A percentile compares a stretch with the other conserved stretches of the same genome.
phyloP scores from a whole-genome alignment of 768 basidiomycete species.

The Leccinellum luteum region DNA sequence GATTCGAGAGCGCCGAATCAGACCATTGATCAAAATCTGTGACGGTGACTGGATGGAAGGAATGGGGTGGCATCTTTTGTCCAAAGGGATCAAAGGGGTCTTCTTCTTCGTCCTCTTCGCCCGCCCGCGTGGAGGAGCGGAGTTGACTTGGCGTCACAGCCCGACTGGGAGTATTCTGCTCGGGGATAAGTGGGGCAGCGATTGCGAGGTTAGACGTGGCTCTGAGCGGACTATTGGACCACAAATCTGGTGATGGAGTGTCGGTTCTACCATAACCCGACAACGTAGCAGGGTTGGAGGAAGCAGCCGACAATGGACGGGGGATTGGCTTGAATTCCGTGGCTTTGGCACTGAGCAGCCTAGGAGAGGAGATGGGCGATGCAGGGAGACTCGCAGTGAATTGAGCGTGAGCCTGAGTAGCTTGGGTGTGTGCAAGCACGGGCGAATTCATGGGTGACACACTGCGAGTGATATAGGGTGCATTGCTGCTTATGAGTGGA shows the following conservation, averaged over 20 bases:
- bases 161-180: slow-evolving; percentile 49
- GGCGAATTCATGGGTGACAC: slow-evolving; percentile 66
- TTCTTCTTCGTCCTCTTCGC: slow-evolving; percentile 70
- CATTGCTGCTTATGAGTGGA: slow-evolving; percentile 60
- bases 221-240: slow-evolving; percentile 71
- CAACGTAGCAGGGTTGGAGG: slow-evolving; percentile 53
- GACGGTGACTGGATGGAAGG: slow-evolving; percentile 61
- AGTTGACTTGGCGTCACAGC: slow-evolving; percentile 70
- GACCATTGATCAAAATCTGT: slow-evolving; percentile 64
- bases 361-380: slow-evolving; percentile 82
- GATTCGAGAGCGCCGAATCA: slow-evolving; percentile 51
- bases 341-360: slow-evolving; percentile 86
- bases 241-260: slow-evolving; percentile 87
- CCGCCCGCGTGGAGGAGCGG: slow-evolving; percentile 56
- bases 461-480: slow-evolving; percentile 56
- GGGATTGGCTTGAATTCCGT: slow-evolving; percentile 84
- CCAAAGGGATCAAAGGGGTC: slow-evolving; percentile 83
- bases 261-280: slow-evolving; percentile 54
- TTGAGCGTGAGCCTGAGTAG: slow-evolving; percentile 55
- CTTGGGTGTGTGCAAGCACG: slow-evolving; percentile 53
- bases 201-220: slow-evolving; percentile 86
- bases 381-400: slow-evolving; percentile 80
- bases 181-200: slow-evolving; percentile 83
- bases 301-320: slow-evolving; percentile 71
- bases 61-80: slow-evolving; percentile 41